Conservation (phyloP, 192 early-diverging fungal species). For the Piromyces sp. region DNA sequence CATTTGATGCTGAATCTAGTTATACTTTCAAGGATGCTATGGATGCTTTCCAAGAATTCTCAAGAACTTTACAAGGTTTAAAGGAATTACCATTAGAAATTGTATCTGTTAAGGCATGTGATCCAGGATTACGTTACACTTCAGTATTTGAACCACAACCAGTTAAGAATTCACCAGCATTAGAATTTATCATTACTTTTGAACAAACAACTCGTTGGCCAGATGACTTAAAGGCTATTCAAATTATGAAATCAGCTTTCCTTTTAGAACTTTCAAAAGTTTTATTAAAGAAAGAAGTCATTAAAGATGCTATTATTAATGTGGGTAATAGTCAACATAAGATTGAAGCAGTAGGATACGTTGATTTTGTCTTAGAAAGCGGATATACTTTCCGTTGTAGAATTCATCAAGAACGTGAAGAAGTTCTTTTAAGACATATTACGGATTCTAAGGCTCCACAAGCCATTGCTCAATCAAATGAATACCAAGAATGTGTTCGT, state of each 20-base stretch:
- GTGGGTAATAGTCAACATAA: conserved; percentile 6
- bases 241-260: conserved; percentile 81
- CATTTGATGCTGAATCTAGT: conserved; percentile 10
- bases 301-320: conserved; percentile 22
- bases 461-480: not conserved
- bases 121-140: conserved; percentile 48
- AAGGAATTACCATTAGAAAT: conserved; percentile 52
- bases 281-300: conserved; percentile 20
- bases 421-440: conserved; percentile 27
- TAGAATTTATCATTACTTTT: conserved; percentile 71
- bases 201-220: conserved; percentile 75
- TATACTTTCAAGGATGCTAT: conserved; percentile 47
- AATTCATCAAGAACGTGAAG: conserved; percentile 55
- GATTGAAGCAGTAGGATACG: conserved; percentile 17
- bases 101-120: conserved; percentile 30
- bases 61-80: conserved; percentile 35
- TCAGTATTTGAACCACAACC: conserved; percentile 65
- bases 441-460: conserved; percentile 10
- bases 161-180: not conserved
- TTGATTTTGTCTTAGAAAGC: conserved; percentile 50
- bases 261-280: conserved; percentile 53
- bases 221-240: conserved; percentile 65
- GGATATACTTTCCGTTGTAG: conserved; percentile 71
- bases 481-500: not conserved
- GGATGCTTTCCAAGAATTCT: conserved; percentile 44